Conservation (phyloP, 2,329 filamentous ascomycete genomes). For the Cladophialophora psammophila region DNA sequence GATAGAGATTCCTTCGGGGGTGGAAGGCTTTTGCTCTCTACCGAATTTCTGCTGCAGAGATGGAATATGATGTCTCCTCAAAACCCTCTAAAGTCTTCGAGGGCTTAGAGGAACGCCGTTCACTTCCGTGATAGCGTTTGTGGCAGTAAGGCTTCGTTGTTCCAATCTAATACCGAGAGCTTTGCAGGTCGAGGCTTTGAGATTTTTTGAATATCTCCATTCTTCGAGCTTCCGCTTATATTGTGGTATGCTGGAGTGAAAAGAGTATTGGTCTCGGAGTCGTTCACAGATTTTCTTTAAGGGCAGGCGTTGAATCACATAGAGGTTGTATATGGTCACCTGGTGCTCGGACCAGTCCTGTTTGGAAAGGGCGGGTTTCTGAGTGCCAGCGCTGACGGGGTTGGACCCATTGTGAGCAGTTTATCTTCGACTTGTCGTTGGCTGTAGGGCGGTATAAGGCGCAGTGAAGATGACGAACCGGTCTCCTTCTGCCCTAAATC, state of each 20-base stretch:
- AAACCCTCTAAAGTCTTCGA: slow-evolving; percentile 6
- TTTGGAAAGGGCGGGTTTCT: not conserved
- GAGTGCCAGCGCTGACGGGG: too few relatives aligned
- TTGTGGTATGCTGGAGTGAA: slow-evolving; percentile 16
- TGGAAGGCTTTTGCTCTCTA: not conserved
- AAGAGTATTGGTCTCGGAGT: slow-evolving; percentile 2
- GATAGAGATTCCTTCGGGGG: slow-evolving; percentile 5
- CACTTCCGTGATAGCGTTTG: not conserved
- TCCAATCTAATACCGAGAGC: slow-evolving; percentile 3
- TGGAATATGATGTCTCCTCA: slow-evolving; percentile 18
- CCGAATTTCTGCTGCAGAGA: slow-evolving; percentile 8
- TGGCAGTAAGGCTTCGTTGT: slow-evolving; percentile 7
- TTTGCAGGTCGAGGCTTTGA: slow-evolving; percentile 16
- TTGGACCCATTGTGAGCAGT: too few relatives aligned
- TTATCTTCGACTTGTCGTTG: too few relatives aligned
- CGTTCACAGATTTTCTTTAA: slow-evolving; percentile 13
- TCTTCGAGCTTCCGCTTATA: slow-evolving; percentile 26
- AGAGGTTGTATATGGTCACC: slow-evolving; percentile 7
- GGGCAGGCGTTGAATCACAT: not conserved
- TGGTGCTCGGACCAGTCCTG: slow-evolving; percentile 11
- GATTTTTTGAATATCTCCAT: slow-evolving; percentile 24
- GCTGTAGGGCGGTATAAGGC: too few relatives aligned
- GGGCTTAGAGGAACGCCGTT: not conserved
- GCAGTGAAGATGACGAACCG: not conserved
- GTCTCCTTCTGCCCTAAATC: too few relatives aligned